phyloP scores from a whole-genome alignment of 192 early-diverging fungal genomes.

The Podochytrium sp. region DNA sequence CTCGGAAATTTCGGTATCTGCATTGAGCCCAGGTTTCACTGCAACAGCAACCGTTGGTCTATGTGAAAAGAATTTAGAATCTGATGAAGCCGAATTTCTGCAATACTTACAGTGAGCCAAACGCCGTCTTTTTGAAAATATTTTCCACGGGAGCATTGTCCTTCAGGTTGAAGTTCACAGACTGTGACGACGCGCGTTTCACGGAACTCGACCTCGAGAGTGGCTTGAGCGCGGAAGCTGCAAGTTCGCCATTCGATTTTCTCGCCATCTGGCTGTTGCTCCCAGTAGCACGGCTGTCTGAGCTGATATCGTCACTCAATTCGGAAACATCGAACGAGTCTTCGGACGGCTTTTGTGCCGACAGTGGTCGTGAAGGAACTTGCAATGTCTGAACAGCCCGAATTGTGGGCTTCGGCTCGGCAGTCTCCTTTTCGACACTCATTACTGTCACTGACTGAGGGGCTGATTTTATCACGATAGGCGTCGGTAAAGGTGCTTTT shows the following conservation, averaged over 20 bases:
- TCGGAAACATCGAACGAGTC: slow-evolving; percentile 38
- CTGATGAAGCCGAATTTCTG: not conserved
- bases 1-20: slow-evolving; percentile 17
- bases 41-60: not conserved
- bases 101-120: not conserved
- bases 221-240: slow-evolving; percentile 19
- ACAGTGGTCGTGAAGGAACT: not conserved
- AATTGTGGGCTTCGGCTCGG: not conserved
- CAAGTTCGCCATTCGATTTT: slow-evolving; percentile 23
- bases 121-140: not conserved
- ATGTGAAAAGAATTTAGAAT: not conserved
- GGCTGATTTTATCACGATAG: not conserved
- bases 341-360: slow-evolving; percentile 20
- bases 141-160: not conserved
- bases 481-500: not conserved
- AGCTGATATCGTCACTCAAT: slow-evolving; percentile 19
- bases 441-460: not conserved
- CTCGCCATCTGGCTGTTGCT: not conserved
- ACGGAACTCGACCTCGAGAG: not conserved
- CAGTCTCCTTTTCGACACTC: not conserved
- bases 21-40: not conserved
- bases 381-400: not conserved
- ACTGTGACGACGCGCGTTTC: slow-evolving; percentile 4
- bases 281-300: not conserved
- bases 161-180: slow-evolving; percentile 15